Evolutionary conservation across 495 filamentous ascomycete genomes (phyloP).

Genomic region (Aspergillus panamensis): DNA sequence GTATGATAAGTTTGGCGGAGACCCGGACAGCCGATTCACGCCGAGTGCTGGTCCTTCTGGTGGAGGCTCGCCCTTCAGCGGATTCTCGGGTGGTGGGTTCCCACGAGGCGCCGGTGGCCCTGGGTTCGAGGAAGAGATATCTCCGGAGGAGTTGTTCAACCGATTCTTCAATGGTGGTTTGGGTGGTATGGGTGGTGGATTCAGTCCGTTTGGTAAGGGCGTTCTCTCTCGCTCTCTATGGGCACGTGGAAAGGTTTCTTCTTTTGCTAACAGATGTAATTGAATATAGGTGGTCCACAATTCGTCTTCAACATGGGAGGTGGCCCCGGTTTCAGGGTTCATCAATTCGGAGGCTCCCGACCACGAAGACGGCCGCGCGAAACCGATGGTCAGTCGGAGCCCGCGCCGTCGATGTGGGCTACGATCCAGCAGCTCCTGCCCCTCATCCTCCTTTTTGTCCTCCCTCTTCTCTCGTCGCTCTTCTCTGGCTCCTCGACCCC

Average conservation of each 20-base stretch:
- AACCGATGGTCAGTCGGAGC: constrained; percentile 52
- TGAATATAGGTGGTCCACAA: constrained; percentile 62
- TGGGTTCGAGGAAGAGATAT: constrained; percentile 84
- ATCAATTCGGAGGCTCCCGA: constrained; percentile 72
- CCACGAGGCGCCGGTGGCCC: constrained; percentile 39
- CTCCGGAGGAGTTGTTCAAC: constrained; percentile 93
- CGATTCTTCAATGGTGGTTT: constrained; percentile 78
- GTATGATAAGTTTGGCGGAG: constrained; percentile 83
- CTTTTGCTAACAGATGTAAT: constrained; percentile 38
- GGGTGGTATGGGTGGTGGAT: constrained; percentile 54
- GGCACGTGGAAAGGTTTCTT: constrained; percentile 1
- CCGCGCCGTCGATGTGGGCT: constrained; percentile 43
- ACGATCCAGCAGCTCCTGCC: constrained; percentile 67
- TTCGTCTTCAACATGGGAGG: constrained; percentile 92
- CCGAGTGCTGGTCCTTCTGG: constrained; percentile 48
- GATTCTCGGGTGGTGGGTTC: constrained; percentile 61
- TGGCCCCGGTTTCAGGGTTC: constrained; percentile 76
- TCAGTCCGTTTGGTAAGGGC: constrained; percentile 56
- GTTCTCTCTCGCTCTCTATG: not conserved
- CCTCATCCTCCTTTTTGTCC: constrained; percentile 80
- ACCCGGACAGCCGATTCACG: constrained; percentile 83
- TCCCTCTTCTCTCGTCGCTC: constrained; percentile 79
- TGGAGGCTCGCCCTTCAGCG: constrained; percentile 61
- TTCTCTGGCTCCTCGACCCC: constrained; percentile 61
- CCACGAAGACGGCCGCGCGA: constrained; percentile 69